Evolutionary conservation across 257 asterid genomes (phyloP), one percentile per base, ranked within the genome.

Genomic region (Dorcoceras hygrometricum): DNA sequence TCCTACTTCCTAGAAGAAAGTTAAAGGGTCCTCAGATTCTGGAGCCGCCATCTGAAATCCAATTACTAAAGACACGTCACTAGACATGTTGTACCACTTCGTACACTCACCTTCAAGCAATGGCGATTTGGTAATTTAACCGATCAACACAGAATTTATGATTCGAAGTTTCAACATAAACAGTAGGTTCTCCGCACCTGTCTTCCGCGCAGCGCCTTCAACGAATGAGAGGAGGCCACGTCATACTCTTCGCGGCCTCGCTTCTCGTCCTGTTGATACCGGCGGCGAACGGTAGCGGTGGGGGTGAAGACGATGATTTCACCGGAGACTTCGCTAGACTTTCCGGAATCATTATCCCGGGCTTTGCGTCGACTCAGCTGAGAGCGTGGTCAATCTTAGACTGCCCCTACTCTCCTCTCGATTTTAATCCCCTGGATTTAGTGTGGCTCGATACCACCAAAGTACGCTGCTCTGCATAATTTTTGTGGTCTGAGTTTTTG

Each of bases 361-460:
- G 99, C 64, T 93, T 93, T 83, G 99, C 99, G 16, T 93, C 99
- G 39, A 88, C 99, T 53, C 97, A 90, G 58, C 92, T 93, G 0
- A 79, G 99, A 76, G 99, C 97, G 18, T 93, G 99, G 99, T 93
- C 99, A 39, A 93, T 93, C 63, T 65, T 93, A 51, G 99, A 93
- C 82, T 93, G 97, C 67, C 99, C 99, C 32, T 93, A 86, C 80
- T 88, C 97, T 68, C 96, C 97, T 70, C 96, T 90, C 70, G 96
- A 90, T 84, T 93, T 88, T 82, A 88, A 90, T 57, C 97, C 99
- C 32, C 97, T 93, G 80, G 99, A 93, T 80, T 88, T 93, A 70
- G 99, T 93, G 75, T 93, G 99, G 99, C 99, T 93, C 67, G 99
- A 93, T 80, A 68, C 87, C 26, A 90, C 99, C 58, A 93, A 90